Percentiles rank a stretch among this genome's conserved stretches.
These are phyloP conservation scores for Aspergillus sclerotialis DNA, from an alignment of 2,329 filamentous ascomycete genomes.

Conservation along the genomic window DNA sequence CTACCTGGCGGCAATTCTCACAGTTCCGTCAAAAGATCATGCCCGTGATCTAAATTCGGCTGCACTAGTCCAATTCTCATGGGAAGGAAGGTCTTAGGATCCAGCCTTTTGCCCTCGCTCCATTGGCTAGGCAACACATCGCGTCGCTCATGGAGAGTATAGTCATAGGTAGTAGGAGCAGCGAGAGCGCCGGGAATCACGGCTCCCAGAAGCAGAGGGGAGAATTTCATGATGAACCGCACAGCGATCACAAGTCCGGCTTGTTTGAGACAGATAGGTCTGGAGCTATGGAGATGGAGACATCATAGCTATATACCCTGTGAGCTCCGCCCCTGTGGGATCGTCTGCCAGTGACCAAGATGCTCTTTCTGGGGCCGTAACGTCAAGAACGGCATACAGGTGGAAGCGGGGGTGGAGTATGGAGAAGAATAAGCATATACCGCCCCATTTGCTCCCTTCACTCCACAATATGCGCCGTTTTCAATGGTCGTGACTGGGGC, in stretches of 20 bases:
- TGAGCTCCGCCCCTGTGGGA: too few relatives aligned
- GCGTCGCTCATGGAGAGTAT: conserved; percentile 26
- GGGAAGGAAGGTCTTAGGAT: conserved; percentile 31
- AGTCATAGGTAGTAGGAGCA: conserved; percentile 13
- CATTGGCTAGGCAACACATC: conserved; percentile 19
- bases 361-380: too few relatives aligned
- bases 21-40: conserved; percentile 39
- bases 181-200: conserved; percentile 12
- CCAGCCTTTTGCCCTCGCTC: conserved; percentile 21
- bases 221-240: conserved; percentile 15
- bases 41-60: conserved; percentile 38
- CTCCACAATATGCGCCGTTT: too few relatives aligned
- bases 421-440: too few relatives aligned
- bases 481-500: too few relatives aligned
- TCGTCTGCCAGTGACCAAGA: too few relatives aligned
- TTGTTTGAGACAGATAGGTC: background rate
- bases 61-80: conserved; percentile 44
- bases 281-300: too few relatives aligned
- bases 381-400: too few relatives aligned
- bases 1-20: conserved; percentile 8
- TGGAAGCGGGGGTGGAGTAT: too few relatives aligned
- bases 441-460: too few relatives aligned
- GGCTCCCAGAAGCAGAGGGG: conserved; percentile 15
- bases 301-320: too few relatives aligned
- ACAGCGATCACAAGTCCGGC: background rate